phyloP scores from a whole-genome alignment of 2,329 filamentous ascomycete genomes.

The Fusarium staphyleae region DNA sequence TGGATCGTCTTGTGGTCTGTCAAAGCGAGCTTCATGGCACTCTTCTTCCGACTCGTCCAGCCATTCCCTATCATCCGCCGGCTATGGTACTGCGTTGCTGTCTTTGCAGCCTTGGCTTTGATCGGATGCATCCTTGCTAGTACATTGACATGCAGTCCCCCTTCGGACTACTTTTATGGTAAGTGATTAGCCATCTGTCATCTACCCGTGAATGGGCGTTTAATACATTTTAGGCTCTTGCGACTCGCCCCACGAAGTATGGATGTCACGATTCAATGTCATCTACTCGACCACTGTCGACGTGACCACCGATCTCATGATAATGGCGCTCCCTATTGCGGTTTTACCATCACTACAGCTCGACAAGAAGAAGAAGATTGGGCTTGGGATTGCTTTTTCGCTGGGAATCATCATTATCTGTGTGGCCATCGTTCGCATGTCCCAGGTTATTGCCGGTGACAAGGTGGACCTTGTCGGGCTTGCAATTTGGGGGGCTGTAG shows the following conservation, averaged over 20 bases:
- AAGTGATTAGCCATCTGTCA: too few relatives aligned
- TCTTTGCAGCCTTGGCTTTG: conserved; percentile 3
- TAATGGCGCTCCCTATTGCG: conserved; percentile 23
- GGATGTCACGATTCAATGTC: conserved; percentile 13
- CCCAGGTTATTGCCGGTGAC: conserved; percentile 16
- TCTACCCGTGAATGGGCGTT: too few relatives aligned
- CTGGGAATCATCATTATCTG: conserved; percentile 18
- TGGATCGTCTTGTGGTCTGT: conserved; percentile 27
- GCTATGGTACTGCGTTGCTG: conserved; percentile 12
- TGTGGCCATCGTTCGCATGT: conserved; percentile 19
- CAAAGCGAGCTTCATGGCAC: conserved; percentile 18
- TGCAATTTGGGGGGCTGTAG: conserved; percentile 20
- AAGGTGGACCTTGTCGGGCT: conserved; percentile 19
- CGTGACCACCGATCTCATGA: conserved; percentile 18
- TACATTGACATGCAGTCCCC: conserved; percentile 8
- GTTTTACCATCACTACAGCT: conserved; percentile 19
- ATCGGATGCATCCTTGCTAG: conserved; percentile 15
- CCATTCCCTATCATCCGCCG: conserved; percentile 10
- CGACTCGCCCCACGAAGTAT: conserved; percentile 6
- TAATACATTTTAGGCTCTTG: too few relatives aligned
- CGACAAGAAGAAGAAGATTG: conserved; percentile 20
- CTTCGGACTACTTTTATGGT: conserved; percentile 20
- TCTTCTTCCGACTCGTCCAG: conserved; percentile 16
- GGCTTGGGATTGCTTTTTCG: conserved; percentile 15
- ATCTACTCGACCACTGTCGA: conserved; percentile 24